A percentile compares a stretch with the other conserved stretches of the same genome.
These are phyloP conservation scores for Acanthamoeba healyi DNA, from an alignment of 208 protist genomes.

Conservation along the genomic window DNA sequence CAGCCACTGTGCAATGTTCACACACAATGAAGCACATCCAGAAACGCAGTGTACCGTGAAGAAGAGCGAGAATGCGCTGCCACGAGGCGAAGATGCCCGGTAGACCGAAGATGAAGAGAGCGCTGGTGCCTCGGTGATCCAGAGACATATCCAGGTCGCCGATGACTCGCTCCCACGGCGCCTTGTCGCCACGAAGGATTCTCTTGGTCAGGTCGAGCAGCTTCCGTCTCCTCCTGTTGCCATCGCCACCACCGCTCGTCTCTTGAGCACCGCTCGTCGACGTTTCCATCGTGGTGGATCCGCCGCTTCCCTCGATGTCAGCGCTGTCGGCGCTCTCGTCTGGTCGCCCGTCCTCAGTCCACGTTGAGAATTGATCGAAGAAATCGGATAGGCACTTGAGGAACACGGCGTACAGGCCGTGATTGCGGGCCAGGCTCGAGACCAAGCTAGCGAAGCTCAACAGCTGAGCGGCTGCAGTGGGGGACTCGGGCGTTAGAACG, in stretches of 20 bases:
- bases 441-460: background rate
- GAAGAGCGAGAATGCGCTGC: background rate
- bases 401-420: background rate
- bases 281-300: too few species aligned
- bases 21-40: background rate
- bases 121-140: background rate
- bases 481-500: background rate
- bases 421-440: background rate
- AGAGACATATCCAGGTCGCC: background rate
- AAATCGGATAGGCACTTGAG: constrained; percentile 28
- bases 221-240: background rate
- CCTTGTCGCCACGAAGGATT: background rate
- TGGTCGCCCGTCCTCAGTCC: background rate
- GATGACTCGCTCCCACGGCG: constrained; percentile 29
- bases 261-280: too few species aligned
- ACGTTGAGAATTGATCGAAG: constrained; percentile 5
- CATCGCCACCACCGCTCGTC: too few species aligned
- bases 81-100: background rate
- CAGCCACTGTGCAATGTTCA: background rate
- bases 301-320: too few species aligned
- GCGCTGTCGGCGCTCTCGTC: background rate
- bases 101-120: background rate
- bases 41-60: background rate
- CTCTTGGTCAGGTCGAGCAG: background rate
- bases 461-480: constrained; percentile 38